Evolutionary conservation across 2,329 filamentous ascomycete species (phyloP).

Genomic region (Fusarium piperis): DNA sequence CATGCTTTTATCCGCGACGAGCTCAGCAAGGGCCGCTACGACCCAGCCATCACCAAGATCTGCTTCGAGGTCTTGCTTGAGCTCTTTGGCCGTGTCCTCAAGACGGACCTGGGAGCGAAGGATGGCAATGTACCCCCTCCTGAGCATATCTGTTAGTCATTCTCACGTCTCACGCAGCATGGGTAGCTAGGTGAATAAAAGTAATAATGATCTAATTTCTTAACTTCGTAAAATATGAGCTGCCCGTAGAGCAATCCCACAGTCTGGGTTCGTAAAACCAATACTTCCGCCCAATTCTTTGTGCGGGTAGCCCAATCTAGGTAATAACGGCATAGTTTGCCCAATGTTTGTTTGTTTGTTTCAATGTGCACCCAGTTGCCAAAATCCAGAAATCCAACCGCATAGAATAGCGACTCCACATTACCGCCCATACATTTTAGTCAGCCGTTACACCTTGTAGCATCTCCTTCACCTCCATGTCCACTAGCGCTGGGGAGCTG

Average conservation of each 20-base stretch:
- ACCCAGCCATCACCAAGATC: slow-evolving; percentile 84
- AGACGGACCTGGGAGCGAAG: slow-evolving; percentile 78
- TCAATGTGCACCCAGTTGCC: slow-evolving; percentile 26
- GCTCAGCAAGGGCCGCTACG: slow-evolving; percentile 91
- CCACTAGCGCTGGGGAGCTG: slow-evolving; percentile 40
- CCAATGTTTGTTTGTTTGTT: slow-evolving; percentile 3
- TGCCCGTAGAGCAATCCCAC: slow-evolving; percentile 22
- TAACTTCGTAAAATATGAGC: slow-evolving; percentile 41
- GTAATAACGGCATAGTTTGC: slow-evolving; percentile 16
- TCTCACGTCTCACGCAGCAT: not conserved
- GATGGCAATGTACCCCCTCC: slow-evolving; percentile 69
- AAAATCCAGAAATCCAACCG: slow-evolving; percentile 24
- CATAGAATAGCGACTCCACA: slow-evolving; percentile 6
- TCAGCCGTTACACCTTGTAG: slow-evolving; percentile 21
- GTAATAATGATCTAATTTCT: slow-evolving; percentile 42
- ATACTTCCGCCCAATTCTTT: slow-evolving; percentile 28
- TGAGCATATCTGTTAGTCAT: slow-evolving; percentile 75
- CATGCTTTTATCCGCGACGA: slow-evolving; percentile 96
- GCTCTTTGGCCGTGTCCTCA: slow-evolving; percentile 81
- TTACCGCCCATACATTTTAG: slow-evolving; percentile 18
- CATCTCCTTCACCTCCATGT: slow-evolving; percentile 30
- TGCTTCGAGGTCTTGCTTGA: slow-evolving; percentile 93
- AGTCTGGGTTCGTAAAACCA: slow-evolving; percentile 26
- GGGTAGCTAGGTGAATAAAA: slow-evolving; percentile 19
- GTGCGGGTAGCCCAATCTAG: slow-evolving; percentile 31